Conservation (phyloP, 345 rosid genomes). For the Geranium rotundifolium region DNA sequence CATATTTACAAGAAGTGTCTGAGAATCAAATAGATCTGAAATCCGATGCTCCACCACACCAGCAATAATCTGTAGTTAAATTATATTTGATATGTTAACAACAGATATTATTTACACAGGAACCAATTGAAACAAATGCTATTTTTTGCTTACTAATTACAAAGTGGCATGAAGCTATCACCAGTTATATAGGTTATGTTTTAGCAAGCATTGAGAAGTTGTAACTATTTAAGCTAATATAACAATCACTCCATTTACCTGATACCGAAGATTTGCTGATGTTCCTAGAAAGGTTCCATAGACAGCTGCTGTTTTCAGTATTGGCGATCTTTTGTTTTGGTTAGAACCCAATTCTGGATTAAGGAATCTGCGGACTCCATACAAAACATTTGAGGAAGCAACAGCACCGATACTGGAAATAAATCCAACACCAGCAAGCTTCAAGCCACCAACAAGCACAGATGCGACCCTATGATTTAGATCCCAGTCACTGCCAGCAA, state of each 20-base stretch:
- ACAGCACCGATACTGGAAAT: constrained; percentile 81
- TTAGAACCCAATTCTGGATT: constrained; percentile 39
- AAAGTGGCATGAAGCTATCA: neutral
- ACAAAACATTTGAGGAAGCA: constrained; percentile 61
- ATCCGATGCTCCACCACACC: constrained; percentile 85
- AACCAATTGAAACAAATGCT: too few relatives aligned
- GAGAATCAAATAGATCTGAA: constrained; percentile 67
- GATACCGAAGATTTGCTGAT: constrained; percentile 88
- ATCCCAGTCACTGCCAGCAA: constrained; percentile 75
- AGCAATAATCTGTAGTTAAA: constrained; percentile 65
- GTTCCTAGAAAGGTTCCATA: constrained; percentile 73
- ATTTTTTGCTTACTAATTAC: too few relatives aligned
- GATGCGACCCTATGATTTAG: constrained; percentile 69
- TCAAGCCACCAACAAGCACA: constrained; percentile 71
- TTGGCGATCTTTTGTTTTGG: constrained; percentile 65
- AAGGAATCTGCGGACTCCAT: constrained; percentile 35
- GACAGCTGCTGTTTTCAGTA: constrained; percentile 65
- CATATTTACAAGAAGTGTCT: constrained; percentile 65
- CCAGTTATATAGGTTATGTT: neutral
- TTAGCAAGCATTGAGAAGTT: neutral
- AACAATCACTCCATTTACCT: constrained; percentile 31
- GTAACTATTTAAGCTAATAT: neutral
- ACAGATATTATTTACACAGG: constrained; percentile 3
- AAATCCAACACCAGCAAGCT: constrained; percentile 76
- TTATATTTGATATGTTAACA: constrained; percentile 7